Evolutionary conservation across 495 filamentous ascomycete genomes (phyloP).

Genomic region (Penicillium cosmopolitanum): DNA sequence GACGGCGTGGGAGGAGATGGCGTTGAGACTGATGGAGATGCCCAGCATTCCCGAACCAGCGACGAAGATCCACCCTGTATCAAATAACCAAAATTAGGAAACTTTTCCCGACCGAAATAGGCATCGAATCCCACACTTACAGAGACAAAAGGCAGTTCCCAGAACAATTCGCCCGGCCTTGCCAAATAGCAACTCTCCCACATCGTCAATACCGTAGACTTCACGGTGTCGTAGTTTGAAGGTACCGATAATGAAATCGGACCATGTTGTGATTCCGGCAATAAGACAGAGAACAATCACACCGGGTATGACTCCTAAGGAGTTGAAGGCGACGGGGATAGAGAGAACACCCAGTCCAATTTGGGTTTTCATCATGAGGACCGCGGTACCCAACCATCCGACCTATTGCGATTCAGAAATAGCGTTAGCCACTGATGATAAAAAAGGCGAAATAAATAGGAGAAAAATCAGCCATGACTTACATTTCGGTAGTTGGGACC

Average conservation of each 20-base stretch:
- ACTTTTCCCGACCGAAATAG: neutral
- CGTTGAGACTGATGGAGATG: conserved; percentile 71
- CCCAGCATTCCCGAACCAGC: conserved; percentile 60
- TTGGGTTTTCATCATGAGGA: conserved; percentile 43
- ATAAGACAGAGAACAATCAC: conserved; percentile 55
- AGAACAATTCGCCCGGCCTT: conserved; percentile 61
- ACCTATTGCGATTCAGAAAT: conserved; percentile 37
- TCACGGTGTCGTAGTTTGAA: conserved; percentile 64
- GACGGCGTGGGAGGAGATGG: conserved; percentile 61
- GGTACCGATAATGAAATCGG: conserved; percentile 69
- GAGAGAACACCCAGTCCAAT: conserved; percentile 65
- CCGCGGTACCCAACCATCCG: conserved; percentile 39
- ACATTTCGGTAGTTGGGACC: conserved; percentile 20
- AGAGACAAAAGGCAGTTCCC: conserved; percentile 56
- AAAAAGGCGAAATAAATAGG: neutral
- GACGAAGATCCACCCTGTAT: conserved; percentile 51
- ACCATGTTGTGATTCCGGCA: conserved; percentile 71
- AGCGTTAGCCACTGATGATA: conserved; percentile 1
- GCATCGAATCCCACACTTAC: conserved; percentile 26
- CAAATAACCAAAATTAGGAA: neutral
- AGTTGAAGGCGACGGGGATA: conserved; percentile 60
- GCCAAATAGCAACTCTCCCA: conserved; percentile 59
- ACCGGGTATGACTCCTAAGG: conserved; percentile 58
- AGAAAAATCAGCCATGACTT: neutral
- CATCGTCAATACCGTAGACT: conserved; percentile 56